Conservation (phyloP, 768 basidiomycete species). For the Kwoniella sp. region DNA sequence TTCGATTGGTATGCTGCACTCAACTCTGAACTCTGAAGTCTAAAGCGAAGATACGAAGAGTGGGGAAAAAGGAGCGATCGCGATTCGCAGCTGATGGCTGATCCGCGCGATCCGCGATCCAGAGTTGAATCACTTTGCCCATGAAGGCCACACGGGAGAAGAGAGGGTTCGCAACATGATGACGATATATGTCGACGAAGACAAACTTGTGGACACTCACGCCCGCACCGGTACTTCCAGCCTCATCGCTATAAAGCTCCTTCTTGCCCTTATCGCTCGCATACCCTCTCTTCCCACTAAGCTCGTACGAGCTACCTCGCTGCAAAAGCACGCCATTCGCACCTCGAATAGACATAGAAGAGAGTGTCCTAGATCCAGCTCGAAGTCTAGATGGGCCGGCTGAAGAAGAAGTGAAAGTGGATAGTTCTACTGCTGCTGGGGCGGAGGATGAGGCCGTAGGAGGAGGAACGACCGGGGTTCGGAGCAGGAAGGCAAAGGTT, state of each 20-base stretch:
- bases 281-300: conserved; percentile 39
- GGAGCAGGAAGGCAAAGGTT: conserved; percentile 36
- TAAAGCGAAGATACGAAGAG: too few species aligned
- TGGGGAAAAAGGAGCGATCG: too few species aligned
- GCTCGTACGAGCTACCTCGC: conserved; percentile 5
- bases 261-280: conserved; percentile 52
- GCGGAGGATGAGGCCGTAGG: conserved; percentile 18
- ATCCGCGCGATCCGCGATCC: too few species aligned
- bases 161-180: too few species aligned
- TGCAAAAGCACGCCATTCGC: background rate
- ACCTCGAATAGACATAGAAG: conserved; percentile 22
- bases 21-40: too few species aligned
- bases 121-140: too few species aligned
- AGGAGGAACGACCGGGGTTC: conserved; percentile 41
- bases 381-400: conserved; percentile 41
- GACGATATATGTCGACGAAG: too few species aligned
- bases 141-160: too few species aligned
- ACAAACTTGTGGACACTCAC: conserved; percentile 28
- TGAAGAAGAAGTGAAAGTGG: conserved; percentile 20
- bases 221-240: conserved; percentile 49
- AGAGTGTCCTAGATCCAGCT: conserved; percentile 29
- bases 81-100: too few species aligned
- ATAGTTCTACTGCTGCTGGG: conserved; percentile 40
- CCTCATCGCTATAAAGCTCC: conserved; percentile 55
- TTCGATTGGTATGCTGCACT: too few species aligned